Base-by-base conservation (phyloP, 345 rosid genomes). In the Mercurialis annua region DNA sequence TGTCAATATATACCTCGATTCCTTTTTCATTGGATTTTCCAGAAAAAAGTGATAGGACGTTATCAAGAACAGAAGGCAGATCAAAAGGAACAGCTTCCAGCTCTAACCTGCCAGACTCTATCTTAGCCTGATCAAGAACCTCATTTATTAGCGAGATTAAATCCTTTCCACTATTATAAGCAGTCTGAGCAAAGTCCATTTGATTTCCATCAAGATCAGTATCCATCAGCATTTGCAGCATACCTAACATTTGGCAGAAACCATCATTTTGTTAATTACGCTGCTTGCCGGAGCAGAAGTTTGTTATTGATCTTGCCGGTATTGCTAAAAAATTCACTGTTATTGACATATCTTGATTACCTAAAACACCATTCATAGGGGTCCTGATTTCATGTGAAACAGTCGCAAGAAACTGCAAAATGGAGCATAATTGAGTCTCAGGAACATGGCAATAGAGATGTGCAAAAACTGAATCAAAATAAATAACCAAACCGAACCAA, bases 311-410 rank as follows among this genome's bases (percentile, higher is more conserved):
- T 11, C 23, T 56, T n/a, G 27, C 58, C 62, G 64, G 64, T 36
- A 59, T 42, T 36, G 56, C 65, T 31, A 44, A 40, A 74, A 31
- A 34, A 11, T 18, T 16, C 30, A 63, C n/a, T 51, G 44, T 51
- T 44, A 46, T 18, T 52, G 26, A 74, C 53, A 52, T 48, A 61
- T 24, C 62, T 54, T 56, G 66, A 64, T 74, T 65, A 85, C 93
- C 93, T 76, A 88, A 76, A 70, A 88, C 97, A 68, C 97, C 99
- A 66, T 86, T 87, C 99, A 94, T 91, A 1, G 97, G 97, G 68
- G 96, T 94, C 66, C 97, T 85, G 71, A 93, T 93, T 88, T 93
- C 98, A 50, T 93, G 98, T 70, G 98, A 93, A 74, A 93, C 98
- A 40, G 97, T 90, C 15, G 98, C 97, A 68, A 93, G 88, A 67